phyloP scores from a whole-genome alignment of 345 rosid species.

The Lumnitzera littorea region DNA sequence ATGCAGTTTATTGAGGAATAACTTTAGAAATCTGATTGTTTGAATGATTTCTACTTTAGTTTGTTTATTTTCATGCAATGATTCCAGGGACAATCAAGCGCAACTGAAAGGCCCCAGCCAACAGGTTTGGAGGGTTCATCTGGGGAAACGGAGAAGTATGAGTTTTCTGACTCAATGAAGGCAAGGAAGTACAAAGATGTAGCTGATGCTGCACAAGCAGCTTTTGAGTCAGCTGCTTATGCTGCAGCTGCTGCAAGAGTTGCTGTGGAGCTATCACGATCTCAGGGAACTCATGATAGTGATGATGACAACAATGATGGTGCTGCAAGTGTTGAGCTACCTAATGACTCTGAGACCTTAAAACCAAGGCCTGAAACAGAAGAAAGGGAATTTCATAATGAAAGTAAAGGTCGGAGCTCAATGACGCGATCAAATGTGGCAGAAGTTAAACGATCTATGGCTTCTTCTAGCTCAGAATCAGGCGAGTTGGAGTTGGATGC shows the following conservation, averaged over 20 bases:
- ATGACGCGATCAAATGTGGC: neutral
- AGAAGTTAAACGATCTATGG: neutral
- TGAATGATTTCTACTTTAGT: too few relatives aligned
- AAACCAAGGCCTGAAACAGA: neutral
- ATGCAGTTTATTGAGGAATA: constrained; percentile 1
- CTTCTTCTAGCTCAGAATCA: neutral
- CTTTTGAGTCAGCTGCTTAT: constrained; percentile 73
- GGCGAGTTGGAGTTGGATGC: neutral
- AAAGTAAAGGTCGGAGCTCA: neutral
- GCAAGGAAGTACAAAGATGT: constrained; percentile 63
- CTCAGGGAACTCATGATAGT: constrained; percentile 23
- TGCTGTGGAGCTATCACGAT: constrained; percentile 84
- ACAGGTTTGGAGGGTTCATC: constrained; percentile 6
- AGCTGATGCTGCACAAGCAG: constrained; percentile 94
- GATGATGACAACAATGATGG: constrained; percentile 18
- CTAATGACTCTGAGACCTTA: too few relatives aligned
- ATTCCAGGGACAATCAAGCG: constrained; percentile 12
- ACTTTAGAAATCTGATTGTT: too few relatives aligned
- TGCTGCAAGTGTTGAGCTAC: constrained; percentile 2
- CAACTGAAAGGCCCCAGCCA: neutral
- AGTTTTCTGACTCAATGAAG: constrained; percentile 24
- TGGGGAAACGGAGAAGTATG: constrained; percentile 8
- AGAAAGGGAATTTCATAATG: neutral
- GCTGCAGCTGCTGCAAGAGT: constrained; percentile 95
- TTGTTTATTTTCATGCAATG: neutral